Base-by-base conservation (phyloP, 2,329 filamentous ascomycete species). In the Eutypa lata region DNA sequence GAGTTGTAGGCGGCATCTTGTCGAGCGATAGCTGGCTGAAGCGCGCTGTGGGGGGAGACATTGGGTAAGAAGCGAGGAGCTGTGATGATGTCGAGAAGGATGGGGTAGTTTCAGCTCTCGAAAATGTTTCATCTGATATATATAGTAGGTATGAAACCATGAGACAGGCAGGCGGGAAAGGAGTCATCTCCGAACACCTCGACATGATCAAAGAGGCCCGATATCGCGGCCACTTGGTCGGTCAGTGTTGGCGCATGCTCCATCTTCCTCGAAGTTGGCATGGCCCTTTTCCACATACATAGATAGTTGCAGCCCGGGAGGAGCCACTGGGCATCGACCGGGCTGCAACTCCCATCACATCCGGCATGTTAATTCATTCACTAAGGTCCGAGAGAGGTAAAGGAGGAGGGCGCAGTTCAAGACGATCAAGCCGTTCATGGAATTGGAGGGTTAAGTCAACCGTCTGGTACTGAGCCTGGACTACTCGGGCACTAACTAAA, bases 21-120 rank as follows among this genome's bases (percentile, higher is more conserved):
- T 65, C 68, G 19, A 76, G 64, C 48, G 73, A 74, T 63, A 77
- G 73, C 65, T 67, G 65, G 61, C 69, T 71, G 58, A 77, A 66
- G 50, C 59, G 57, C 52, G 65, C 61, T 44, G 61, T 61, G 44
- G 66, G 67, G 48, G 67, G 63, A 56, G 65, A 68, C 68, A 74
- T 73, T 56, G 65, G 61, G 56, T 53, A 51, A 58, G 49, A 47
- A 53, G 46, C 48, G 52, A 57, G 57, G 57, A 56, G 58, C 54
- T 44, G 48, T 18, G 38, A 33, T 57, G 54, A 56, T 54, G 45
- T 53, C 49, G 50, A 45, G 33, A 47, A 54, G 53, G 51, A 53
- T 53, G 53, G 47, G 31, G 38, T 49, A 14, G 16, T 47, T 49
- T n/a, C 43, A 48, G 46, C 42, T 48, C 42, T 48, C 44, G 50